phyloP scores from a whole-genome alignment of 208 protist species.

The Cochliopodium minus region DNA sequence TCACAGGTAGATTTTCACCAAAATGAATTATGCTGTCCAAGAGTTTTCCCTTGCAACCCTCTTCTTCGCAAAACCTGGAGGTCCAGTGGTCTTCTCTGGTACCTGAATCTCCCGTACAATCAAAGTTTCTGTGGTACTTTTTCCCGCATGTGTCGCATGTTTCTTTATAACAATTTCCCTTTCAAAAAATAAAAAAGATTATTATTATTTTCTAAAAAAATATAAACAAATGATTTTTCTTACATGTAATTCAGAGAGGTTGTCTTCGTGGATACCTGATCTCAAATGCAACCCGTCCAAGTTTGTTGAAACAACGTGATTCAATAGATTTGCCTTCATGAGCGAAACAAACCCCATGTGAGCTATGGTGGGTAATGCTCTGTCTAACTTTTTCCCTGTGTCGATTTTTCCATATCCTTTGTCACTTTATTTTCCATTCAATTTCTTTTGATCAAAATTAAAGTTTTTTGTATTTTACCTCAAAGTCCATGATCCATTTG shows the following conservation, averaged over 20 bases:
- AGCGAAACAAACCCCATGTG: too few relatives aligned
- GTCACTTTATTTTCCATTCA: too few relatives aligned
- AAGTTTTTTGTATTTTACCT: too few relatives aligned
- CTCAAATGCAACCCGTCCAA: conserved; percentile 8
- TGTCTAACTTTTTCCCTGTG: too few relatives aligned
- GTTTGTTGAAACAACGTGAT: conserved; percentile 7
- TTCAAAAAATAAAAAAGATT: too few relatives aligned
- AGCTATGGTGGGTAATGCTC: too few relatives aligned
- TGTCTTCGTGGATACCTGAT: not conserved
- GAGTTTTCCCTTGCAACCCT: not conserved
- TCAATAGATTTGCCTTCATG: not conserved
- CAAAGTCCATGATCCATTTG: conserved; percentile 27
- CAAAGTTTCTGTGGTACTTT: conserved; percentile 4
- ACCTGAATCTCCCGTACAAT: not conserved
- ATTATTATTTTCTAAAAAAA: too few relatives aligned
- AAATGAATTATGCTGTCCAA: conserved; percentile 9
- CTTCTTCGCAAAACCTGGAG: not conserved
- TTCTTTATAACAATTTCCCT: conserved; percentile 10
- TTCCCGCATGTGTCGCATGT: not conserved
- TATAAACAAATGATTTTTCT: too few relatives aligned
- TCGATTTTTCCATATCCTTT: too few relatives aligned
- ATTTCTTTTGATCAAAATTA: too few relatives aligned
- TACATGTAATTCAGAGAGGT: conserved; percentile 9
- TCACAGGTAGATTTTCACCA: not conserved
- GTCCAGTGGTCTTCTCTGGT: conserved; percentile 1